Evolutionary conservation across 1,284 basidiomycete genomes (phyloP).

Genomic region (Flammula alnicola): DNA sequence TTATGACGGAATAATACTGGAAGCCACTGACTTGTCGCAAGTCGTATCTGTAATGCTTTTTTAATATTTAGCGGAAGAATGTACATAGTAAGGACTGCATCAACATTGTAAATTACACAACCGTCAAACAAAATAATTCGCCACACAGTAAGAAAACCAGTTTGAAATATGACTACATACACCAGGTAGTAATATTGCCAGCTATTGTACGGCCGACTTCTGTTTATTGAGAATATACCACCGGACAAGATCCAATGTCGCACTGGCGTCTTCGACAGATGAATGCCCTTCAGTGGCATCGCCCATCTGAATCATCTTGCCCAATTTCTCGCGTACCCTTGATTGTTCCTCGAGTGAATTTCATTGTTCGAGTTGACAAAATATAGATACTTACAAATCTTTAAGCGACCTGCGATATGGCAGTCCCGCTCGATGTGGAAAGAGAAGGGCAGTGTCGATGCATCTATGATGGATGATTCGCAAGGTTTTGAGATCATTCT

Average conservation of each 20-base stretch:
- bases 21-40: slow-evolving; percentile 79
- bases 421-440: slow-evolving; percentile 79
- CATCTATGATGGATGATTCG: slow-evolving; percentile 82
- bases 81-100: background rate
- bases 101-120: slow-evolving; percentile 1
- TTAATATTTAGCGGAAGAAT: slow-evolving; percentile 36
- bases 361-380: background rate
- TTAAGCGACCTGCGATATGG: slow-evolving; percentile 81
- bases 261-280: slow-evolving; percentile 82
- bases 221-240: slow-evolving; percentile 66
- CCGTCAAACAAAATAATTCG: background rate
- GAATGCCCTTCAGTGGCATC: slow-evolving; percentile 79
- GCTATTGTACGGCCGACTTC: slow-evolving; percentile 36
- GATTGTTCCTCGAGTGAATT: background rate
- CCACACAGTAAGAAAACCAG: slow-evolving; percentile 5
- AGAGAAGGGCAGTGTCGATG: slow-evolving; percentile 84
- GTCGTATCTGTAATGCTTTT: slow-evolving; percentile 76
- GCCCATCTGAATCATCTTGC: slow-evolving; percentile 77
- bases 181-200: too few species aligned
- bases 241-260: slow-evolving; percentile 85
- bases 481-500: slow-evolving; percentile 89
- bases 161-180: background rate
- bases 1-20: slow-evolving; percentile 82
- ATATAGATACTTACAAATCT: slow-evolving; percentile 64
- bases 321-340: slow-evolving; percentile 79